These are phyloP conservation scores for Fragaria iinumae DNA, from an alignment of 306 rosid species.

Conservation along the genomic window DNA sequence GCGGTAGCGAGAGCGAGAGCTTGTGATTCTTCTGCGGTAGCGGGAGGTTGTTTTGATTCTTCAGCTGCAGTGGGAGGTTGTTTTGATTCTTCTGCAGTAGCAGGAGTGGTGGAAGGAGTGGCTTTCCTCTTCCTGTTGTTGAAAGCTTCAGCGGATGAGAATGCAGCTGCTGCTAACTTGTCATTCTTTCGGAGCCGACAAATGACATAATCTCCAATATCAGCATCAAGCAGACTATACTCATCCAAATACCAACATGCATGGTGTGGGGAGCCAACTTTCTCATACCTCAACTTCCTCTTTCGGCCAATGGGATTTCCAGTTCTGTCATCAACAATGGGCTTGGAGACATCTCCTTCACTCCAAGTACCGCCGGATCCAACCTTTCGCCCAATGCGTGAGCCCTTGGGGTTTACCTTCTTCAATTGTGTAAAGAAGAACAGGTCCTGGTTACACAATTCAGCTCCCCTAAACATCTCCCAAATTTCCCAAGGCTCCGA, in stretches of 20 bases:
- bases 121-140: constrained; percentile 9
- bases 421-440: background rate
- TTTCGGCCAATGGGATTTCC: background rate
- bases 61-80: background rate
- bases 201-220: constrained; percentile 10
- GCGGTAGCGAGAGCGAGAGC: background rate
- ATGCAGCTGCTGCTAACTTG: constrained; percentile 10
- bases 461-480: background rate
- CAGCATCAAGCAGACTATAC: constrained; percentile 7
- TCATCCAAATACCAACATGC: constrained; percentile 10
- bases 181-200: constrained; percentile 9
- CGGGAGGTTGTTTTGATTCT: background rate
- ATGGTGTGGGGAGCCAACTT: background rate
- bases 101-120: background rate
- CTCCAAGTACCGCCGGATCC: constrained; percentile 2
- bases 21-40: background rate
- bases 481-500: constrained; percentile 10
- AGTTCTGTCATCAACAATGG: background rate
- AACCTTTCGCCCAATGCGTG: constrained; percentile 5
- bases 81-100: background rate
- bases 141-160: background rate
- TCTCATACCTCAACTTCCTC: constrained; percentile 8
- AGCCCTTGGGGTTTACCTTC: constrained; percentile 10
- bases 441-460: background rate
- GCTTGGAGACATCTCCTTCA: background rate